Conservation (phyloP, 2,329 filamentous ascomycete species). For the Aspergillus neotritici region DNA sequence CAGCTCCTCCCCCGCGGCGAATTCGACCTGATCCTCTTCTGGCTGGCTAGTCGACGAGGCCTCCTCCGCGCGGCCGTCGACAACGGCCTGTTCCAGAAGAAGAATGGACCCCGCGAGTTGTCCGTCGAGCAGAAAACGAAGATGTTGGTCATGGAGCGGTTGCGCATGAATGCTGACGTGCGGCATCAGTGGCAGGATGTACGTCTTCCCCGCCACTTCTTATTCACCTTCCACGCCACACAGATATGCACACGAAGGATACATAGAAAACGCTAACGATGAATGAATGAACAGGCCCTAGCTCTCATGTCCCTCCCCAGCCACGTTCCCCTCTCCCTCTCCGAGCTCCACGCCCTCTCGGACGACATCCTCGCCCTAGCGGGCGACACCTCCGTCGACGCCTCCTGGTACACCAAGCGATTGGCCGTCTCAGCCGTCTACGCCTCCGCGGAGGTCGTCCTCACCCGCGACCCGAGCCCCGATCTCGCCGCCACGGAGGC, state of each 20-base stretch:
- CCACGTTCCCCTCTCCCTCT: slow-evolving; percentile 68
- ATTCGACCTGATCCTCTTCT: slow-evolving; percentile 66
- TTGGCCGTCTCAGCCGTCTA: slow-evolving; percentile 61
- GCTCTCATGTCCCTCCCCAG: slow-evolving; percentile 82
- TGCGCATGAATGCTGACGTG: slow-evolving; percentile 68
- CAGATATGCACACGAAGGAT: background rate
- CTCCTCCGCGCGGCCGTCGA: slow-evolving; percentile 33
- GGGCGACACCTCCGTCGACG: slow-evolving; percentile 74
- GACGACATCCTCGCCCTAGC: slow-evolving; percentile 90
- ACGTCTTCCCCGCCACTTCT: slow-evolving; percentile 25
- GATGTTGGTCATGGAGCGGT: slow-evolving; percentile 65
- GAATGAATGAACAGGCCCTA: slow-evolving; percentile 59
- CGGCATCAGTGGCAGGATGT: slow-evolving; percentile 84
- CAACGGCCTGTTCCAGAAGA: slow-evolving; percentile 21
- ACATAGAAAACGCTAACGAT: background rate
- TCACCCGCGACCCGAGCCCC: slow-evolving; percentile 77
- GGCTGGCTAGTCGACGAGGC: slow-evolving; percentile 38
- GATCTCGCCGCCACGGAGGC: slow-evolving; percentile 70
- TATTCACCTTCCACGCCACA: too few relatives aligned
- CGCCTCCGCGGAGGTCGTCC: slow-evolving; percentile 79
- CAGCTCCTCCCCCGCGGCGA: slow-evolving; percentile 74
- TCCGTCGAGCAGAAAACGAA: slow-evolving; percentile 62
- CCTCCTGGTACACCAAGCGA: slow-evolving; percentile 78
- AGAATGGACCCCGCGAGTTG: slow-evolving; percentile 20
- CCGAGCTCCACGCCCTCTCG: slow-evolving; percentile 73